These are phyloP conservation scores for Zoysia pacifica DNA, from an alignment of 176 grass and related monocot species.

Conservation along the genomic window DNA sequence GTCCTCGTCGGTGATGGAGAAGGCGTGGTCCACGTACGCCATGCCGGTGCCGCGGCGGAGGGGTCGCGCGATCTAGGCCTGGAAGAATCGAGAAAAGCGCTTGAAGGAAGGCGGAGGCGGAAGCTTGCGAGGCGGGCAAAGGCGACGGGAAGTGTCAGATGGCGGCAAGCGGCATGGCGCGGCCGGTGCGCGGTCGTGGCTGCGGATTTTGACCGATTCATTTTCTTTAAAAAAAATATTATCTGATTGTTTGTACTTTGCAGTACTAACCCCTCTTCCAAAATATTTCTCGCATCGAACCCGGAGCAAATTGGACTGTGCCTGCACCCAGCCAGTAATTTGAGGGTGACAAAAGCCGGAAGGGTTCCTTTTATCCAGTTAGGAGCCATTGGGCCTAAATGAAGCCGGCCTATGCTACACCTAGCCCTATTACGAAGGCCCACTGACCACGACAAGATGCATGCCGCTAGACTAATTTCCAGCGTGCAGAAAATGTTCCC, in stretches of 20 bases:
- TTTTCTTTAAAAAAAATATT: background rate
- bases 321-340: background rate
- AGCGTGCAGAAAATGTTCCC: background rate
- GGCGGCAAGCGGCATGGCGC: slow-evolving; percentile 16
- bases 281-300: too few species aligned
- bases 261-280: too few species aligned
- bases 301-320: background rate
- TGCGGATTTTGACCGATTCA: slow-evolving; percentile 1
- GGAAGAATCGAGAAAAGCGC: slow-evolving; percentile 17
- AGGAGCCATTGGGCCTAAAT: slow-evolving; percentile 5
- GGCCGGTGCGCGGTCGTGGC: slow-evolving; percentile 34
- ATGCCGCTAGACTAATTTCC: background rate
- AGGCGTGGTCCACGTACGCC: slow-evolving; percentile 85
- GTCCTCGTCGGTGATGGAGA: slow-evolving; percentile 78
- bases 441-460: background rate
- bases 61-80: slow-evolving; percentile 17
- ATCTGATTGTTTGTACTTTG: background rate
- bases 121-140: slow-evolving; percentile 52
- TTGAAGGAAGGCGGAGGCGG: slow-evolving; percentile 23
- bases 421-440: background rate
- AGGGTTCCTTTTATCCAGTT: background rate
- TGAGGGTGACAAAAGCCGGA: background rate
- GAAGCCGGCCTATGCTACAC: slow-evolving; percentile 21
- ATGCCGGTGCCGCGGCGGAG: slow-evolving; percentile 28
- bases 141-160: slow-evolving; percentile 24